Evolutionary conservation across 2,329 filamentous ascomycete species (phyloP).

Genomic region (Dactylellina drechsleri): DNA sequence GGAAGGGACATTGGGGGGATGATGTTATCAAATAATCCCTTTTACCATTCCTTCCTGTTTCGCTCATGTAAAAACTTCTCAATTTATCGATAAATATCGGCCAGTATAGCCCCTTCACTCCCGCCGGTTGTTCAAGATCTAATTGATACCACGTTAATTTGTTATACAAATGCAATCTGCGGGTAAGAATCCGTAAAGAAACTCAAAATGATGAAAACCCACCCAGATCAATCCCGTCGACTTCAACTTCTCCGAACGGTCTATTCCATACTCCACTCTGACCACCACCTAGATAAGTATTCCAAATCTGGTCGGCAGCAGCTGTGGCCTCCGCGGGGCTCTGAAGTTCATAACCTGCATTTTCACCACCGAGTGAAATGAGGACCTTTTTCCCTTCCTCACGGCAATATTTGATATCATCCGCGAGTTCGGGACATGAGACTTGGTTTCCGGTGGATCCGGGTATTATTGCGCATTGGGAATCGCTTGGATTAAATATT

Average conservation of each 20-base stretch:
- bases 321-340: slow-evolving; percentile 66
- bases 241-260: slow-evolving; percentile 44
- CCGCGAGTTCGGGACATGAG: slow-evolving; percentile 19
- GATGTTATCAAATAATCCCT: slow-evolving; percentile 69
- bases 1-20: slow-evolving; percentile 75
- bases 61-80: slow-evolving; percentile 24
- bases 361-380: slow-evolving; percentile 77
- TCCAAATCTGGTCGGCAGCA: slow-evolving; percentile 73
- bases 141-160: neutral
- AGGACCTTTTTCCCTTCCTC: slow-evolving; percentile 74
- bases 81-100: slow-evolving; percentile 46
- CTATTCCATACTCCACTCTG: slow-evolving; percentile 11
- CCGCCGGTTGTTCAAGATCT: slow-evolving; percentile 39
- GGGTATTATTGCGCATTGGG: slow-evolving; percentile 2
- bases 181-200: neutral
- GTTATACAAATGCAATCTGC: neutral
- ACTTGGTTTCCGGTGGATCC: slow-evolving; percentile 16
- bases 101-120: slow-evolving; percentile 35
- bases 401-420: slow-evolving; percentile 67
- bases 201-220: neutral
- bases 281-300: slow-evolving; percentile 37
- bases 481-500: slow-evolving; percentile 14
- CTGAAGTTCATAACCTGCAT: slow-evolving; percentile 58
- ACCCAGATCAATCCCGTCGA: slow-evolving; percentile 53
- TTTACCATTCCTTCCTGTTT: slow-evolving; percentile 63